Evolutionary conservation across 352 stramenopile species (phyloP), one percentile per base, ranked within the genome.

Genomic region (Phytophthora tubulina): DNA sequence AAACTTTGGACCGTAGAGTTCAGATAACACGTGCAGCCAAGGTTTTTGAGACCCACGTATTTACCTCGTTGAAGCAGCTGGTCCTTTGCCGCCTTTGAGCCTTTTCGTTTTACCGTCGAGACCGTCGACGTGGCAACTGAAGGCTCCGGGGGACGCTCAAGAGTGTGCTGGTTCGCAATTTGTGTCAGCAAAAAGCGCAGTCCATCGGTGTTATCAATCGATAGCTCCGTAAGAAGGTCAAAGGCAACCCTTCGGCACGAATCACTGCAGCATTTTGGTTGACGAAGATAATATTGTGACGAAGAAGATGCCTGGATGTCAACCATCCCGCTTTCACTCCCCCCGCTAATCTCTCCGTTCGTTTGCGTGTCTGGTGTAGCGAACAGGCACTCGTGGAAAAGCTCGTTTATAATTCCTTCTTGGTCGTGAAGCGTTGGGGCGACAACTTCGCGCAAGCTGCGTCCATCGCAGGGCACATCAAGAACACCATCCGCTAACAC

Each of bases 1-100:
- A 98, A 96, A 44, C 97, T 92, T 70, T 99, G 97, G 6, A 99
- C 82, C 5, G 91, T 97, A 27, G 86, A 96, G 76, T 99, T 99
- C 72, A 99, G 70, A 66, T 99, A 99, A 81, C 97, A 99, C 6
- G 97, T 98, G 62, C 91, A 98, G 1, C 96, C 94, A 36, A 98
- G 77, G 60, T 99, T 99, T 62, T 98, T 97, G 32, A 99, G 70
- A 13, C 97, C 97, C 38, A 97, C 87, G 53, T 97, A 96, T 64
- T 94, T 94, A 36, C 78, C 85, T 7, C 87, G 84, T 55, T 92
- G 80, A 21, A 90, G 57, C 14, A 79, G 49, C 39, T 85, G 70
- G 15, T 84, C 78, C 61, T 84, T 88, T 9, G 73, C 60, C 8
- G 69, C 42, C 32, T 90, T 91, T 17, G 61, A 62, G 13, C 61